phyloP scores from a whole-genome alignment of 2,329 filamentous ascomycete genomes.

The Knoxdaviesia proteae region DNA sequence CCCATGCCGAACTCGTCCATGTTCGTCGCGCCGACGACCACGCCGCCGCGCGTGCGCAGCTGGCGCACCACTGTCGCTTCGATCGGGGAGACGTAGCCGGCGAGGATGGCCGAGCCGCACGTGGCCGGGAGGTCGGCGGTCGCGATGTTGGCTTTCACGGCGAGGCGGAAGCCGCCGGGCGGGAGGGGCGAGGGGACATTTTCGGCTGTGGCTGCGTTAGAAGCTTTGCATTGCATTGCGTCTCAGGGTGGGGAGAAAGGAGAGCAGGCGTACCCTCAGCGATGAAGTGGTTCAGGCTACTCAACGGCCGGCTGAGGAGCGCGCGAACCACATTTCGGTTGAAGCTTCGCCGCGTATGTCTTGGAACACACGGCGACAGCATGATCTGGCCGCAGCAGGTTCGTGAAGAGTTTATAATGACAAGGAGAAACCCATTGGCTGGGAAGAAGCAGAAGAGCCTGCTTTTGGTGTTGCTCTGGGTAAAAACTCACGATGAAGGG shows the following conservation, averaged over 20 bases:
- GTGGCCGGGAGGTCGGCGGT: conserved; percentile 49
- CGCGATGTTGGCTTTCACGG: conserved; percentile 62
- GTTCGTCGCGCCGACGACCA: conserved; percentile 63
- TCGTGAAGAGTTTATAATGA: too few relatives aligned
- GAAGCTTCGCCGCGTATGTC: too few relatives aligned
- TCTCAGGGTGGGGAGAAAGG: neutral
- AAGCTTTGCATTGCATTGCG: neutral
- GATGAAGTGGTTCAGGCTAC: conserved; percentile 2
- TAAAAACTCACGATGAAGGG: too few relatives aligned
- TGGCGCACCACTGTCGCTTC: conserved; percentile 61
- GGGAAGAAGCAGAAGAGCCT: too few relatives aligned
- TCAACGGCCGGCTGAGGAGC: neutral
- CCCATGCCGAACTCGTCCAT: conserved; percentile 97
- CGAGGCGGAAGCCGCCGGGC: conserved; percentile 22
- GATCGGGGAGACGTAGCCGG: conserved; percentile 53
- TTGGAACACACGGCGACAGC: too few relatives aligned
- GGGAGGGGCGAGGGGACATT: too few relatives aligned
- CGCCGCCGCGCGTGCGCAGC: conserved; percentile 40
- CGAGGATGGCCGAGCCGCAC: conserved; percentile 59
- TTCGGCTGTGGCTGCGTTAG: too few relatives aligned
- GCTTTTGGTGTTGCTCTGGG: too few relatives aligned
- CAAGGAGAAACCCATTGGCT: too few relatives aligned
- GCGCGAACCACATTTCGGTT: too few relatives aligned
- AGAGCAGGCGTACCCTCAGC: neutral
- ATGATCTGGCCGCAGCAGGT: too few relatives aligned